Evolutionary conservation across 768 basidiomycete genomes (phyloP).

Genomic region (Cystobasidium ongulense): DNA sequence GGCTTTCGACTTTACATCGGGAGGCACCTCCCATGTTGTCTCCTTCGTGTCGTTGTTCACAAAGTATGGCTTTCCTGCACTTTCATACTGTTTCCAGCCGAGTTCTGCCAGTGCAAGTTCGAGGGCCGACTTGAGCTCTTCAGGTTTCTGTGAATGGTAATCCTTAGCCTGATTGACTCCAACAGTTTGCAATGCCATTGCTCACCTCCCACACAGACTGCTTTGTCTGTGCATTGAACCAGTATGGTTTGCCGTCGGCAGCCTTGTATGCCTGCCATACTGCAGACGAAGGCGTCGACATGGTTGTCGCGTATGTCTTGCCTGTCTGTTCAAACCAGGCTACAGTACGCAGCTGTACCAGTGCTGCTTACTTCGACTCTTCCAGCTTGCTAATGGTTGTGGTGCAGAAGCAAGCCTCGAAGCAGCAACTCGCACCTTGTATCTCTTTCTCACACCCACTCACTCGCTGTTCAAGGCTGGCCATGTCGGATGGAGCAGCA

Average conservation of each 20-base stretch:
- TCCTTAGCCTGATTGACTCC: background rate
- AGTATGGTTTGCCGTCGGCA: constrained; percentile 94
- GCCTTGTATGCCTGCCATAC: constrained; percentile 65
- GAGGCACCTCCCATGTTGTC: constrained; percentile 97
- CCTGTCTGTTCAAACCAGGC: no score
- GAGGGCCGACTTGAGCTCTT: constrained; percentile 83
- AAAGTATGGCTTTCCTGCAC: constrained; percentile 51
- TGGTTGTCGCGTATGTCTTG: background rate
- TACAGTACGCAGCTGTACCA: no score
- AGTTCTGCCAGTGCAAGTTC: constrained; percentile 88
- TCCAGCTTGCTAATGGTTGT: no score
- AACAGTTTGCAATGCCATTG: background rate
- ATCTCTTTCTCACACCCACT: background rate
- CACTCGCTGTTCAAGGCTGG: background rate
- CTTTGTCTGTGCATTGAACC: constrained; percentile 81
- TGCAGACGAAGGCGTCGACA: background rate
- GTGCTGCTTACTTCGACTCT: no score
- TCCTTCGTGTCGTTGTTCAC: constrained; percentile 73
- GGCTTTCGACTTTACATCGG: constrained; percentile 56
- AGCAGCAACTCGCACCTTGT: background rate
- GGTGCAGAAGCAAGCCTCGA: background rate
- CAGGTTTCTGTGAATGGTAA: constrained; percentile 81
- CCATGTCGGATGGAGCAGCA: background rate
- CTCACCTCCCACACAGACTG: constrained; percentile 58
- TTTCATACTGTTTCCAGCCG: constrained; percentile 93